These are phyloP conservation scores for Rickenella mellea DNA, from an alignment of 768 basidiomycete genomes.

Conservation along the genomic window DNA sequence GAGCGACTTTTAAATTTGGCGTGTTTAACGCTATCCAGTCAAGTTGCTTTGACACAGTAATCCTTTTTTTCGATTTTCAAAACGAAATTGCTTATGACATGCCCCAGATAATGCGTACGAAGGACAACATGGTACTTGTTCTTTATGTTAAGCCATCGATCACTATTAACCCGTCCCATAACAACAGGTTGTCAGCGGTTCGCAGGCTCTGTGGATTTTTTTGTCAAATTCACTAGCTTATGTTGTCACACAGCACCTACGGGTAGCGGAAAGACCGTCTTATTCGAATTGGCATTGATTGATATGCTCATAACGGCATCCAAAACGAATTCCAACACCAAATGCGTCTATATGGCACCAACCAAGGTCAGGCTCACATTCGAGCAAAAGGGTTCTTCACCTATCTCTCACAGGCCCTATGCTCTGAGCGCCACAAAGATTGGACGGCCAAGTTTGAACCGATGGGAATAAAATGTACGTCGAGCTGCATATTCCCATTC, in stretches of 20 bases:
- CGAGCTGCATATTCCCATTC: background rate
- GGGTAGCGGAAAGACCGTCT: conserved; percentile 89
- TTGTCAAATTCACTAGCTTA: conserved; percentile 3
- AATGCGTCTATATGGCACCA: conserved; percentile 89
- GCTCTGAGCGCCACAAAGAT: conserved; percentile 73
- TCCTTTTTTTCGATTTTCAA: background rate
- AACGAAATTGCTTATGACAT: conserved; percentile 1
- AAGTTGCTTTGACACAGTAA: conserved; percentile 65
- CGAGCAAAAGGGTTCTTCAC: background rate
- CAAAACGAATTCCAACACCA: conserved; percentile 26
- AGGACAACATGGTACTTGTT: conserved; percentile 54
- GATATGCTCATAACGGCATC: conserved; percentile 46
- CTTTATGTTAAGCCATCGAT: background rate
- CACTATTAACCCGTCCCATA: no score
- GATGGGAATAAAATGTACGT: conserved; percentile 67
- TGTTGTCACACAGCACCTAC: conserved; percentile 65
- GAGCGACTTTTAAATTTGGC: conserved; percentile 76
- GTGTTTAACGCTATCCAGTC: conserved; percentile 92
- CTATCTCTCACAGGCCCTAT: conserved; percentile 57
- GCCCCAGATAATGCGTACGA: conserved; percentile 43
- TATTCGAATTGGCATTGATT: conserved; percentile 89
- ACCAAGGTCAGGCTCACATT: conserved; percentile 52
- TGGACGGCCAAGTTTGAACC: conserved; percentile 77
- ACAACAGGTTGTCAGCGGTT: conserved; percentile 76
- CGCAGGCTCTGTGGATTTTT: conserved; percentile 5